Percentiles rank a stretch among this genome's conserved stretches.
Conservation (phyloP, 257 asterid species). For the Scutellaria baicalensis region DNA sequence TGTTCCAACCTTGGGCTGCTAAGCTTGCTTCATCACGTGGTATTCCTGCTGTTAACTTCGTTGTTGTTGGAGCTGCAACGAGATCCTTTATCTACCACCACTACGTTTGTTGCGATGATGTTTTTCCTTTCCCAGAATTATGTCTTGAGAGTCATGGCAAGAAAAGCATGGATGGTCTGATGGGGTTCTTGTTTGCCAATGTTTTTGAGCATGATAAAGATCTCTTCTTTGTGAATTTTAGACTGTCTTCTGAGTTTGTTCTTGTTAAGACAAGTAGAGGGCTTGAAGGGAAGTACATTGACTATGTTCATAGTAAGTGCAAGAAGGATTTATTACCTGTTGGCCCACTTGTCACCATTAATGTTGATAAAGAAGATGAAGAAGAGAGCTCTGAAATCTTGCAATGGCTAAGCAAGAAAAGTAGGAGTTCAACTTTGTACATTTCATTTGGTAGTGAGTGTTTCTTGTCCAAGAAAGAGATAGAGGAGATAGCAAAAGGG, state of each 20-base stretch:
- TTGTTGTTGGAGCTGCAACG: not conserved
- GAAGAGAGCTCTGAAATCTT: conserved; percentile 10
- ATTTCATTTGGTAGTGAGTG: conserved; percentile 40
- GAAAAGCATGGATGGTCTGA: not conserved
- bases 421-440: conserved; percentile 18
- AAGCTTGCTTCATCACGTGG: not conserved
- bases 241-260: not conserved
- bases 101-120: not conserved
- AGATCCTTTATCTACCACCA: conserved; percentile 12
- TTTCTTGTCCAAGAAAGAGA: conserved; percentile 25
- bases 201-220: conserved; percentile 6
- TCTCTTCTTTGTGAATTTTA: not conserved
- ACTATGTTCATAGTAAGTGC: not conserved
- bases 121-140: conserved; percentile 19
- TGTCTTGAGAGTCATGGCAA: not conserved
- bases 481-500: conserved; percentile 30
- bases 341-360: not conserved
- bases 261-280: not conserved
- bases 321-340: not conserved
- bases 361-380: not conserved
- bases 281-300: not conserved
- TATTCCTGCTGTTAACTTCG: not conserved
- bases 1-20: conserved; percentile 8
- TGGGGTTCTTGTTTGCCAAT: not conserved
- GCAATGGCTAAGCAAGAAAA: conserved; percentile 28